A percentile compares a stretch with the other conserved stretches of the same genome.
These are phyloP conservation scores for Aegilops umbellulata DNA, from an alignment of 176 grass and related monocot species.

Conservation along the genomic window DNA sequence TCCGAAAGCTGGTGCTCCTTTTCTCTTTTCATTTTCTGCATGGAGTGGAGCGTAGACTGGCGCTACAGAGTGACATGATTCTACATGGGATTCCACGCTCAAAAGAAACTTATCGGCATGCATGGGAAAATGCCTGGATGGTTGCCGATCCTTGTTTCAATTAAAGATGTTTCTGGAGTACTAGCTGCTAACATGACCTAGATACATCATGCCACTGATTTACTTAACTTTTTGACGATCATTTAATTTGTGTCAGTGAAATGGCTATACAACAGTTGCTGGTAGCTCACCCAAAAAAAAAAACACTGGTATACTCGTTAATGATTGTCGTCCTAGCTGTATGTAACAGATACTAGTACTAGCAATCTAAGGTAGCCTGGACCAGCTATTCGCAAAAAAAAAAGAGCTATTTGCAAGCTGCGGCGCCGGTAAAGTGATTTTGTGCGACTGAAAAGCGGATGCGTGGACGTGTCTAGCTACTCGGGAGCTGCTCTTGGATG, in stretches of 20 bases:
- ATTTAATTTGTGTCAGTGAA: not conserved
- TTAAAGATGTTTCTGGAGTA: not conserved
- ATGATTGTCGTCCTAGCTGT: not conserved
- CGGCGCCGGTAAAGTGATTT: not conserved
- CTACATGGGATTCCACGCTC: not conserved
- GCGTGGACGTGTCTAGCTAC: not conserved
- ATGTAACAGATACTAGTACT: not conserved
- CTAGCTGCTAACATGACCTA: too few relatives aligned
- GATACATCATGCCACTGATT: not conserved
- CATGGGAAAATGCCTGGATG: not conserved
- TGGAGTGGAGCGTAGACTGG: slow-evolving; percentile 7
- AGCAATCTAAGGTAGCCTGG: not conserved
- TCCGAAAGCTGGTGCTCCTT: slow-evolving; percentile 25
- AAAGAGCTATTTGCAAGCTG: not conserved
- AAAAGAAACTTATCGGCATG: not conserved
- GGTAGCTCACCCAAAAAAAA: too few relatives aligned
- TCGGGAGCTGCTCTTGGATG: not conserved
- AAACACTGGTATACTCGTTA: too few relatives aligned
- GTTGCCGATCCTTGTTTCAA: not conserved
- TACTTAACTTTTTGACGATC: not conserved
- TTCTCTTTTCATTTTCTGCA: not conserved
- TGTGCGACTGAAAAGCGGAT: slow-evolving; percentile 18
- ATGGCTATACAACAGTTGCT: not conserved
- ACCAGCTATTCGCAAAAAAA: not conserved
- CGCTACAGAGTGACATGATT: slow-evolving; percentile 11